Base-by-base conservation (phyloP, 2,329 filamentous ascomycete genomes). In the Fusarium sp. region DNA sequence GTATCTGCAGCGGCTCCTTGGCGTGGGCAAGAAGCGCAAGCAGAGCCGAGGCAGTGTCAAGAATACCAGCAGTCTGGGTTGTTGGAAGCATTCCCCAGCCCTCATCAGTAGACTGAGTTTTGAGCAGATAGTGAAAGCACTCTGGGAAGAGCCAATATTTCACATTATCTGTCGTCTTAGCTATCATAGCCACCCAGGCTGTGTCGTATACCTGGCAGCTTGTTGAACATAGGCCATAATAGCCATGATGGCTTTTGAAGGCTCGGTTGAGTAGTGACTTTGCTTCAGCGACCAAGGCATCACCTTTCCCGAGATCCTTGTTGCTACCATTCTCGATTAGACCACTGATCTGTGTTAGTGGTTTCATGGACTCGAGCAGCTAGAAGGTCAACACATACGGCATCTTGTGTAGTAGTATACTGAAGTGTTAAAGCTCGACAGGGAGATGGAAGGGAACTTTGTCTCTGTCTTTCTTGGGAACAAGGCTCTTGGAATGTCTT, bases 171-270 rank as follows among this genome's bases (percentile, higher is more conserved):
- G 33, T 41, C 0, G 8, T 42, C 14, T 57, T 62, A 2, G 42
- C 3, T 26, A 62, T 23, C 59, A 62, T 62, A 13, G 59, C 33
- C 4, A 57, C 52, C 59, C 59, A 62, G 14, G 52, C 59, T 6
- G 59, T 57, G n/a, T 62, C 59, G 26, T 62, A 62, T 4, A 57
- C 42, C 23, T 62, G 52, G 7, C 37, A 42, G 30, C 42, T 62
- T 0, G 59, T 62, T 4, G 59, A 48, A 27, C 59, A 35, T 0
- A 62, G 35, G 3, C 59, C 59, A 2, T 62, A 62, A 9, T 62
- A 32, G 20, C 32, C 15, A n/a, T 62, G 26, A n/a, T 57, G 35
- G 11, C 35, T 57, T 1, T 23, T 20, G 20, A 35, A 44, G n/a
- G 42, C 35, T 1, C 52, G 35, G 5, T 23, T 27, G 14, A 57